Evolutionary conservation across 768 basidiomycete species (phyloP), one percentile per base, ranked within the genome.

Genomic region (Lentinula guzmanii): DNA sequence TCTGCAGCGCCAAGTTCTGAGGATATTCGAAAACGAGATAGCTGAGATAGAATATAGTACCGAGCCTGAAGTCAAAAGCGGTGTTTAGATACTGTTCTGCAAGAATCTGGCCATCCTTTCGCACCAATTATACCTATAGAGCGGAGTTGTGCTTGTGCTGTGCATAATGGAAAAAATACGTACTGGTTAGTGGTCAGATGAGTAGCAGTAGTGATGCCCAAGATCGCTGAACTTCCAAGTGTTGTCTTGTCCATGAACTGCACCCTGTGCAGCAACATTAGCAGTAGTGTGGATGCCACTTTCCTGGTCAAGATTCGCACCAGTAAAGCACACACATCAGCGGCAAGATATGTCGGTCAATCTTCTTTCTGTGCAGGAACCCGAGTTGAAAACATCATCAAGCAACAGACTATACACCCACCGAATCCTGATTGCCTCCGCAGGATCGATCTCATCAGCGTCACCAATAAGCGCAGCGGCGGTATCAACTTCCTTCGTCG

Each of bases 1-100:
- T 79, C 64, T 90, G 89, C 5, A 91, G 75, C 0, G 82, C 85
- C 8, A 89, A 71, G 66, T 89, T 90, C 69, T 89, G 89, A 0
- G 89, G 89, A 64, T 86, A 89, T 66, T 89, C 87, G 64, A 91
- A 90, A 8, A 77, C 65, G 10, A 90, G 79, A 66, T 89, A 90
- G 66, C 84, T 82, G 54, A 90, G 69, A 65, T 90, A 90, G 69
- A 89, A 89, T 41, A 90, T 81, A 4, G 88, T 89, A 13, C 89
- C 88, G 7, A 90, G 82, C 89, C 87, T 88, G 53, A 35, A n/a
- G 18, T 54, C 10, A 39, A 37, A 3, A 18, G 16, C 46, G 58
- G 16, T 5, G 43, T 16, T 59, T 21, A 34, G n/a, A 7, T 6
- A 50, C 31, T 46, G 33, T 4, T 16, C 1, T 34, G 13, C 18